Conservation (phyloP, 345 rosid species). For the Erysimum cheiranthoides region DNA sequence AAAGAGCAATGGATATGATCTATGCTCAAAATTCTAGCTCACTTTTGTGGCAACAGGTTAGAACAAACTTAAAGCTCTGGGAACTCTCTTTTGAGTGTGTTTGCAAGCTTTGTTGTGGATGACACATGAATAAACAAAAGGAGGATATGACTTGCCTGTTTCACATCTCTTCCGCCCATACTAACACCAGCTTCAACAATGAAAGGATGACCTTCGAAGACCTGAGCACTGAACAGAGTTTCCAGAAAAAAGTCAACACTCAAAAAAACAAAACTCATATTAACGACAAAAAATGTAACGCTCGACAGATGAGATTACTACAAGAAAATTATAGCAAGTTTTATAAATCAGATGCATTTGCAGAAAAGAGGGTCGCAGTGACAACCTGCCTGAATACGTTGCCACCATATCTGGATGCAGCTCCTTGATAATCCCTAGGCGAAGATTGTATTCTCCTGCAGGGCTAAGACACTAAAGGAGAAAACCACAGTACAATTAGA, state of each 20-base stretch:
- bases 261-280: slow-evolving; percentile 10
- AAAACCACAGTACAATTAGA: slow-evolving; percentile 14
- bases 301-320: slow-evolving; percentile 23
- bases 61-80: neutral
- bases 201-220: slow-evolving; percentile 98
- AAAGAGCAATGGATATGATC: neutral
- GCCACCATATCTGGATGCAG: slow-evolving; percentile 98
- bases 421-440: slow-evolving; percentile 97
- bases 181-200: slow-evolving; percentile 99
- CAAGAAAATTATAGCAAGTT: neutral
- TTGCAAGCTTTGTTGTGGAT: neutral
- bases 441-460: slow-evolving; percentile 98
- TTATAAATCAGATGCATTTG: slow-evolving; percentile 13
- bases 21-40: slow-evolving; percentile 10
- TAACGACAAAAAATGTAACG: slow-evolving; percentile 6
- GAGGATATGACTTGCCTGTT: slow-evolving; percentile 61
- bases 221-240: slow-evolving; percentile 81
- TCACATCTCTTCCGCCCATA: slow-evolving; percentile 94
- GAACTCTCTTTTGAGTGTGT: slow-evolving; percentile 14
- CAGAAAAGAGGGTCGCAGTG: slow-evolving; percentile 31
- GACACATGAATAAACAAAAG: slow-evolving; percentile 17
- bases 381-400: slow-evolving; percentile 97
- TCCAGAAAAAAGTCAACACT: slow-evolving; percentile 35
- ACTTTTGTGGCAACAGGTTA: slow-evolving; percentile 7
- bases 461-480: slow-evolving; percentile 88